A percentile compares a stretch with the other conserved stretches of the same genome.
These are phyloP conservation scores for Pisolithus thermaeus DNA, from an alignment of 1,284 basidiomycete species.

Conservation along the genomic window DNA sequence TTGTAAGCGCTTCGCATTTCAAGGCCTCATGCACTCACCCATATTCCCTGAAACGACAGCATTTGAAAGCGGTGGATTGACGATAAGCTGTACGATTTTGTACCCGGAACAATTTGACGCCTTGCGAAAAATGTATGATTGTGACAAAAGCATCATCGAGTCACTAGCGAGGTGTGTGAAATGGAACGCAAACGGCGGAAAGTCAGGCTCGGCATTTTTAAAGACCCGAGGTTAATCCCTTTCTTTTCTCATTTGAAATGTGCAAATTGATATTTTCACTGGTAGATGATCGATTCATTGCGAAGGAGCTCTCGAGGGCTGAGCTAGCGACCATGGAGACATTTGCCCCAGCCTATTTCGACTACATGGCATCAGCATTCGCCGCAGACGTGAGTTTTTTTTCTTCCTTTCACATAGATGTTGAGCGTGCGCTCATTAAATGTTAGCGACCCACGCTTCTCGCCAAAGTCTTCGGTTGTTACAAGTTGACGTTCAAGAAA, in stretches of 20 bases:
- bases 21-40: background rate
- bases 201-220: conserved; percentile 94
- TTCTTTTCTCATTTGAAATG: background rate
- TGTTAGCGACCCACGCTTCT: conserved; percentile 86
- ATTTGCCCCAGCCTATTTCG: conserved; percentile 97
- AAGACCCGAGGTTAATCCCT: conserved; percentile 76
- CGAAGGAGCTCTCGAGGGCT: conserved; percentile 90
- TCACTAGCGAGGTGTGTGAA: conserved; percentile 92
- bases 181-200: conserved; percentile 95
- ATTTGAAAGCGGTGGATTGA: conserved; percentile 86
- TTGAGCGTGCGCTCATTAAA: conserved; percentile 2
- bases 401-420: background rate
- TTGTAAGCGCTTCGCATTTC: conserved; percentile 40
- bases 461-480: conserved; percentile 97
- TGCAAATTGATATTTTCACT: background rate
- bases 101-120: conserved; percentile 98
- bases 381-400: conserved; percentile 58
- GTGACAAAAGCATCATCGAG: conserved; percentile 90
- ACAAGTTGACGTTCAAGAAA: conserved; percentile 91
- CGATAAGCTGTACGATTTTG: conserved; percentile 93
- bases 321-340: conserved; percentile 96
- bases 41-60: conserved; percentile 65
- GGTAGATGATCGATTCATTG: conserved; percentile 94
- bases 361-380: conserved; percentile 90
- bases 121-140: conserved; percentile 86